These are phyloP conservation scores for Phytophthora pseudosyringae DNA, from an alignment of 352 stramenopile species.

Conservation along the genomic window DNA sequence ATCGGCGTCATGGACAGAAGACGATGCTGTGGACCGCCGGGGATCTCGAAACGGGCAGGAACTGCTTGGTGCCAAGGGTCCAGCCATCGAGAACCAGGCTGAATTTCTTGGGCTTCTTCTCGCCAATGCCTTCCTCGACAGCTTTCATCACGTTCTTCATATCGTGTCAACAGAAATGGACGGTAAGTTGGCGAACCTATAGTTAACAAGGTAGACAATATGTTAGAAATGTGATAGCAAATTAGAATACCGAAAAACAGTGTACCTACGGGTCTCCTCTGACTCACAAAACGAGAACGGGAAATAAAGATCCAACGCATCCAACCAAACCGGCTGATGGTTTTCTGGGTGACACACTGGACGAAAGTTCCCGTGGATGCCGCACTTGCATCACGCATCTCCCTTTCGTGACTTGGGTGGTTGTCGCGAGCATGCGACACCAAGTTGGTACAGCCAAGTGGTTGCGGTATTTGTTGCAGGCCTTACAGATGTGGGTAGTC, in stretches of 20 bases:
- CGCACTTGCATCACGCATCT: not conserved
- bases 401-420: not conserved
- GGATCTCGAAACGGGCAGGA: not conserved
- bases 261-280: not conserved
- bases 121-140: not conserved
- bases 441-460: not conserved
- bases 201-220: not conserved
- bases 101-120: not conserved
- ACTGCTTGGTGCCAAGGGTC: not conserved
- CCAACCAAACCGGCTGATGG: not conserved
- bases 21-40: not conserved
- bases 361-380: not conserved
- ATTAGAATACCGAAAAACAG: not conserved
- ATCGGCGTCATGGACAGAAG: not conserved
- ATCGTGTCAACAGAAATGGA: not conserved
- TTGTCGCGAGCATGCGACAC: not conserved
- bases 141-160: not conserved
- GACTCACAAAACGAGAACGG: not conserved
- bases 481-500: not conserved
- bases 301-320: not conserved
- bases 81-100: not conserved
- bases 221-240: not conserved
- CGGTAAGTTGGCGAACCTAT: not conserved
- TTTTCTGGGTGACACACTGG: not conserved
- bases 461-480: not conserved